Evolutionary conservation across 1,139 yeast genomes (phyloP), one percentile per base, ranked within the genome.

Genomic region (Zhuliangozyma blackwelliae): DNA sequence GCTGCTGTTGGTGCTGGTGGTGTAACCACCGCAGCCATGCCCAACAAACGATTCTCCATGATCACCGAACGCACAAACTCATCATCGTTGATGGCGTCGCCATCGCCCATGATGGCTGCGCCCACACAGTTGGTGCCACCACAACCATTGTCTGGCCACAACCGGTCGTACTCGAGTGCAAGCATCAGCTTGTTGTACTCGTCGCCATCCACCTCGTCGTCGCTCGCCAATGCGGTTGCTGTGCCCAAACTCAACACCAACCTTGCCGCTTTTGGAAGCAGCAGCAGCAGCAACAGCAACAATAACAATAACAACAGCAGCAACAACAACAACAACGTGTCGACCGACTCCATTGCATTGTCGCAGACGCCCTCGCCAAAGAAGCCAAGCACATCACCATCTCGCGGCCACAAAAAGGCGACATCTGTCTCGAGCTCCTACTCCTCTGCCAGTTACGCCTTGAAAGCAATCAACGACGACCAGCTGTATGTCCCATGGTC

Each of bases 401-500:
- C 40, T 9, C 59, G 63, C 35, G 66, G 66, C 13, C 69, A 65
- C 42, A 41, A 61, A 31, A 63, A 61, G 45, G 51, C 71, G n/a
- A 60, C 68, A 7, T 61, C 70, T 5, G 47, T 62, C 36, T 56
- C 67, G 9, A 51, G 48, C 33, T 39, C 59, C 16, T 61, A 60
- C 43, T 62, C 77, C 3, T 65, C 84, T 7, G 87, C 87, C 8
- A 77, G 84, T 32, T 54, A 68, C 41, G 88, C 82, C 10, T 63
- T 82, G 44, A 84, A 80, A 51, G 87, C 88, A 0, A 82, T 81
- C 34, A 86, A 79, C 11, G 54, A 56, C 35, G 75, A 72, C 35
- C 51, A 48, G 34, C 43, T 22, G 12, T 29, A 26, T 22, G 32
- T 52, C 40, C 49, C 56, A 39, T 59, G 74, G 44, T 63, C 75